Evolutionary conservation across 2,329 filamentous ascomycete genomes (phyloP).

Genomic region (Lizonia empirigonia): DNA sequence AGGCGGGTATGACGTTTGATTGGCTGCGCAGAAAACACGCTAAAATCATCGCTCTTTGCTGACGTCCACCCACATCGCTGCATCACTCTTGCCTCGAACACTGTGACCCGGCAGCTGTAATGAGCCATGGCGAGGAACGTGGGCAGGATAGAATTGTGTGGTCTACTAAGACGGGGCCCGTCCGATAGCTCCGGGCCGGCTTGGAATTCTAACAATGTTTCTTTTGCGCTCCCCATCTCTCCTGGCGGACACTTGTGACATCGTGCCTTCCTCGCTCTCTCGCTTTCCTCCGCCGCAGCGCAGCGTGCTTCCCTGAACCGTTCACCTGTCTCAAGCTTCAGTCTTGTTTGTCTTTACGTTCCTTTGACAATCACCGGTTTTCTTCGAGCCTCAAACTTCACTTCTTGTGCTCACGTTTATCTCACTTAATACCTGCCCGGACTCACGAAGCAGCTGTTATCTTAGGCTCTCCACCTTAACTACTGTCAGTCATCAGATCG

Average conservation of each 20-base stretch:
- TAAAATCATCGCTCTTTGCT: conserved; percentile 29
- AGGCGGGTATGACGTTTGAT: conserved; percentile 23
- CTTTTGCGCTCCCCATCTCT: conserved; percentile 20
- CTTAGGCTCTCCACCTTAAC: background rate
- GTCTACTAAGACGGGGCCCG: conserved; percentile 19
- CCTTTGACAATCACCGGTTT: background rate
- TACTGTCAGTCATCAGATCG: background rate
- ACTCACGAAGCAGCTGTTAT: background rate
- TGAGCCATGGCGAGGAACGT: conserved; percentile 22
- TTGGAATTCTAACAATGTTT: conserved; percentile 20
- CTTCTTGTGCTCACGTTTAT: background rate
- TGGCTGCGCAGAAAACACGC: conserved; percentile 25
- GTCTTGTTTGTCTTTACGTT: conserved; percentile 20
- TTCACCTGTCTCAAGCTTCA: conserved; percentile 1
- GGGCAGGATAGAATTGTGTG: conserved; percentile 19
- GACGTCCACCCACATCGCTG: conserved; percentile 39
- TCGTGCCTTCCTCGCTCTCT: conserved; percentile 29
- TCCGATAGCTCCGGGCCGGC: conserved; percentile 13
- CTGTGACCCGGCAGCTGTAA: conserved; percentile 27
- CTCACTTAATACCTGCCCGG: background rate
- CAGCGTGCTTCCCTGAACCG: conserved; percentile 20
- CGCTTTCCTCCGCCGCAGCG: conserved; percentile 4
- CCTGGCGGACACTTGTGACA: conserved; percentile 13
- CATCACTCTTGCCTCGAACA: conserved; percentile 31
- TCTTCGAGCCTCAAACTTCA: conserved; percentile 2